Evolutionary conservation across 495 filamentous ascomycete genomes (phyloP), one percentile per base, ranked within the genome.

Genomic region (Venustampulla echinocandica): DNA sequence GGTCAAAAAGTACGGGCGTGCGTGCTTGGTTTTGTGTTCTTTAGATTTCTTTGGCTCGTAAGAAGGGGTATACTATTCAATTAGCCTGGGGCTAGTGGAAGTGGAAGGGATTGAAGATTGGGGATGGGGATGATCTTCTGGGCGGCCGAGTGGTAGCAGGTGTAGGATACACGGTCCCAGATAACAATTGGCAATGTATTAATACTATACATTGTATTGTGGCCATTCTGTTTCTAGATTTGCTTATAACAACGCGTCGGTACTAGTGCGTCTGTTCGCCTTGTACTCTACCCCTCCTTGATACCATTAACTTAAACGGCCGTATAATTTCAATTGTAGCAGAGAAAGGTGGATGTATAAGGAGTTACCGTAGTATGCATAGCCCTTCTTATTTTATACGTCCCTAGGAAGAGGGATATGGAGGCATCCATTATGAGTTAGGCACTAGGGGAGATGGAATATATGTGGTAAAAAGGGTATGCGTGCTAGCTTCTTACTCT

Each of bases 1-100:
- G 30, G 38, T 22, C 41, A 30, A 58, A 58, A 58, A 55, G 46
- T 48, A 52, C 19, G 37, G 21, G 47, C 34, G n/a, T n/a, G n/a
- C n/a, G n/a, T n/a, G n/a, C n/a, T n/a, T n/a, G 38, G 21, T 38
- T 25, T 44, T 27, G 42, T 30, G 20, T 46, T 43, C 43, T 48
- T 53, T 58, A 58, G 56, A 58, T 45, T 52, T 55, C 45, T 44
- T n/a, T 50, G n/a, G 47, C 52, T 55, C 47, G 47, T 41, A 7
- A 37, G 50, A 47, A 50, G n/a, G n/a, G n/a, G n/a, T n/a, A n/a
- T n/a, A n/a, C n/a, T 46, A 37, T 37, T 37, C 6, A 49, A 28
- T 17, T 28, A 36, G 5, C 33, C 23, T 17, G 40, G 21, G 24
- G 3, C 2, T 14, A 24, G 2, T 43, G 11, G 20, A 11, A 40